Percentiles rank a stretch among this genome's conserved stretches.
These are phyloP conservation scores for Vicia villosa DNA, from an alignment of 306 rosid genomes.

Conservation along the genomic window DNA sequence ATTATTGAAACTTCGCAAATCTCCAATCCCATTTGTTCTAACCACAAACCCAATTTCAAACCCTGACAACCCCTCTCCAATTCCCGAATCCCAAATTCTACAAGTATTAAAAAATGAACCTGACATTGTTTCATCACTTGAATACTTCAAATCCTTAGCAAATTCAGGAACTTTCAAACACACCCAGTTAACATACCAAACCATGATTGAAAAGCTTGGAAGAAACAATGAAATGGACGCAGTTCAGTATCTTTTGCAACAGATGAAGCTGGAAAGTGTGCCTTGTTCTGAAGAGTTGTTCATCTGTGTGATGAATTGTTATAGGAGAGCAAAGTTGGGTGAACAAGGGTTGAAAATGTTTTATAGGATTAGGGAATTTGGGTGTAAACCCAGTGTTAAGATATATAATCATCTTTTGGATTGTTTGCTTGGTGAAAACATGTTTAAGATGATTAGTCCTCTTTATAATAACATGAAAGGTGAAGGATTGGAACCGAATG, in stretches of 20 bases:
- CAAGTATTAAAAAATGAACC: constrained; percentile 45
- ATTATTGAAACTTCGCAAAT: constrained; percentile 57
- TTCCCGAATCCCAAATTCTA: constrained; percentile 57
- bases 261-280: constrained; percentile 74
- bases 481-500: constrained; percentile 83
- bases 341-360: constrained; percentile 77
- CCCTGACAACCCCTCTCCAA: constrained; percentile 31
- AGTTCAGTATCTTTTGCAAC: constrained; percentile 75
- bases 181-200: constrained; percentile 62
- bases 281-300: constrained; percentile 71
- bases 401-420: constrained; percentile 80
- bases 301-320: constrained; percentile 49
- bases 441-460: constrained; percentile 68
- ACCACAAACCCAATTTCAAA: constrained; percentile 53
- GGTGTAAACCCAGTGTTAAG: constrained; percentile 71
- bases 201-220: constrained; percentile 77
- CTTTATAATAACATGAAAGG: constrained; percentile 76
- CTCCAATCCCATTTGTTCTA: constrained; percentile 64
- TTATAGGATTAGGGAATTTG: constrained; percentile 78
- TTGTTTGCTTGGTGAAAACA: constrained; percentile 67
- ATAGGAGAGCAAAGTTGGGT: constrained; percentile 52
- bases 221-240: constrained; percentile 52
- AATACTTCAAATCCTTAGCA: constrained; percentile 62
- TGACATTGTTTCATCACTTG: constrained; percentile 49
- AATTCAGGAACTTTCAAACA: constrained; percentile 70